Base-by-base conservation (phyloP, 805 yeast species). In the Middelhovenomyces tepae region DNA sequence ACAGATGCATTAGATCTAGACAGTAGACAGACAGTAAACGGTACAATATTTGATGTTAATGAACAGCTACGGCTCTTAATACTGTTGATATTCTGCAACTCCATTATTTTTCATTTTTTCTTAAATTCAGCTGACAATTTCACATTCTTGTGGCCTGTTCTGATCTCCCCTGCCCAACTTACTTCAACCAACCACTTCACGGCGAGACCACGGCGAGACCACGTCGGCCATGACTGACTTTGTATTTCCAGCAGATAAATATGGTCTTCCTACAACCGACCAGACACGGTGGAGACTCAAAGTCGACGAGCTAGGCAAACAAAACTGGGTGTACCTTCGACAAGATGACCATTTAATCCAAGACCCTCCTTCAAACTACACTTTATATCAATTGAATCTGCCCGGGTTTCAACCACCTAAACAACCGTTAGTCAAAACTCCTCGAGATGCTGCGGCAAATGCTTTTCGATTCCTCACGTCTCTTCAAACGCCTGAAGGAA, bases 401-500 rank as follows among this genome's bases (percentile, higher is more conserved):
- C 43, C 31, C 6, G 34, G 43, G 8, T 34, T 39, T 69, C 2
- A 43, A 42, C 11, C 56, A 53, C 1, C 36, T 39, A 14, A 40
- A 47, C 5, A 30, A 31, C 7, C 30, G 11, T n/a, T 13, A 35
- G 58, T 57, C 7, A 32, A 39, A 30, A 64, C 68, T 1, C 72
- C 84, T 0, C 53, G 56, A 21, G 75, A 78, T 27, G 73, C 93
- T 3, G 79, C 87, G 1, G 54, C 65, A 26, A 78, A 81, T 43
- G 91, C 89, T 14, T 89, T 87, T 2, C 64, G 69, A 2, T 86
- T 83, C 49, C 71, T 83, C 34, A 50, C 69, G 18, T 51, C 64
- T 5, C 47, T 89, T n/a, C 97, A 91, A 53, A 89, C 81, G 35
- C 67, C 69, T 16, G 56, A 62, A 1, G 99, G 98, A 0, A 73